These are phyloP conservation scores for Picea engelmannii DNA, from an alignment of 83 land plant genomes.

Conservation along the genomic window DNA sequence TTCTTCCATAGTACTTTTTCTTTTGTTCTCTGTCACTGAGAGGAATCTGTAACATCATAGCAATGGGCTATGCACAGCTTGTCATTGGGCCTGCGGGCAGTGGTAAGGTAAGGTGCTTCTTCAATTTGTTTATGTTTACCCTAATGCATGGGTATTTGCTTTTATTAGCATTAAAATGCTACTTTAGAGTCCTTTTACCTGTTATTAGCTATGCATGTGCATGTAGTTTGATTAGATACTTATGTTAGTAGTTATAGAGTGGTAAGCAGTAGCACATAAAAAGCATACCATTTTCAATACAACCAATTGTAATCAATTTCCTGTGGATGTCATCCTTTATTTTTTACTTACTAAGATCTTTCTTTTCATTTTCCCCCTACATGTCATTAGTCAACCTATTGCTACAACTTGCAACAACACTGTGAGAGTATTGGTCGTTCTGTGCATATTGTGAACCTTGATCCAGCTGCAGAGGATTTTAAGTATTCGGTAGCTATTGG, in stretches of 20 bases:
- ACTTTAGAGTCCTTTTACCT: background rate
- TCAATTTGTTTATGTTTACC: background rate
- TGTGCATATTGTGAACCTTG: slow-evolving; percentile 87
- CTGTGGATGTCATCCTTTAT: background rate
- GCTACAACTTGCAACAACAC: slow-evolving; percentile 82
- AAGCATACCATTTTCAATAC: background rate
- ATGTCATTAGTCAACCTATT: slow-evolving; percentile 85
- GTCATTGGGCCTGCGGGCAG: slow-evolving; percentile 99
- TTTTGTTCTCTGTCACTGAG: background rate
- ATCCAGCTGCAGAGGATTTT: slow-evolving; percentile 97
- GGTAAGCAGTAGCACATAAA: background rate
- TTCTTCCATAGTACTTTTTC: background rate
- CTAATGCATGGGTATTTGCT: background rate
- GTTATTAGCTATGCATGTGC: background rate
- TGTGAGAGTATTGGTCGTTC: slow-evolving; percentile 73
- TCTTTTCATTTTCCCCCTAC: background rate
- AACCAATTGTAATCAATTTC: background rate
- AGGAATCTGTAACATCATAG: background rate
- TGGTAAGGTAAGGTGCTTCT: slow-evolving; percentile 73
- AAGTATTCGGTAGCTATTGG: slow-evolving; percentile 94
- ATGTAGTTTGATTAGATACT: background rate
- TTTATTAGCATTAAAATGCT: background rate
- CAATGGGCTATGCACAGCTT: slow-evolving; percentile 96
- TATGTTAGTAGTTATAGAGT: background rate
- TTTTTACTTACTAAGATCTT: background rate